phyloP scores from a whole-genome alignment of 345 rosid species.

The Aurinia saxatilis region DNA sequence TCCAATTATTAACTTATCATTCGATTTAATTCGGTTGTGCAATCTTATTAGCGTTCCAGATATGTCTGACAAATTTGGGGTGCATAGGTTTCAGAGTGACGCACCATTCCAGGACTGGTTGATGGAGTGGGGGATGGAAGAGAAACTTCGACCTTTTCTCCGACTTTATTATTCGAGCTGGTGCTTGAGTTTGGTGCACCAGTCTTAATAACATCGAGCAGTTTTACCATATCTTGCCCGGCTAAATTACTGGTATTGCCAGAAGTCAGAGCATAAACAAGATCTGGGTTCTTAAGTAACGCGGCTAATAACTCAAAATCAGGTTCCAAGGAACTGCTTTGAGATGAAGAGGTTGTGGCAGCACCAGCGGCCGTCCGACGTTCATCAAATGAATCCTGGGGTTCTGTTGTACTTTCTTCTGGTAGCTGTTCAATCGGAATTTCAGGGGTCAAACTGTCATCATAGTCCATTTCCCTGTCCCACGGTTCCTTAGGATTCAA shows the following conservation, averaged over 20 bases:
- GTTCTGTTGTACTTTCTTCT: conserved; percentile 35
- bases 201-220: conserved; percentile 37
- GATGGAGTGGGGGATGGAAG: conserved; percentile 97
- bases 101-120: conserved; percentile 89
- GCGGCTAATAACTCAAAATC: conserved; percentile 94
- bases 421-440: conserved; percentile 84
- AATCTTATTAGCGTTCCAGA: background rate
- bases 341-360: conserved; percentile 36
- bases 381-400: conserved; percentile 40
- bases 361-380: conserved; percentile 26
- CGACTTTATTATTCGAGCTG: conserved; percentile 30
- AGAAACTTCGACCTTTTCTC: conserved; percentile 76
- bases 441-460: conserved; percentile 80
- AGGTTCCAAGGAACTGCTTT: conserved; percentile 41
- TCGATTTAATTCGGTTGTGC: background rate
- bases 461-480: conserved; percentile 92
- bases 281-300: conserved; percentile 79
- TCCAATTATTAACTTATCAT: background rate
- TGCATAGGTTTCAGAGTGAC: conserved; percentile 45
- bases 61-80: background rate
- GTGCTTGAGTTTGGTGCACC: conserved; percentile 15
- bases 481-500: conserved; percentile 91
- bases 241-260: conserved; percentile 62
- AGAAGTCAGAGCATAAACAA: conserved; percentile 87
- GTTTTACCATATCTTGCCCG: conserved; percentile 63